A percentile compares a stretch with the other conserved stretches of the same genome.
Conservation (phyloP, 1,139 yeast genomes). For the Zygosaccharomyces sapae region DNA sequence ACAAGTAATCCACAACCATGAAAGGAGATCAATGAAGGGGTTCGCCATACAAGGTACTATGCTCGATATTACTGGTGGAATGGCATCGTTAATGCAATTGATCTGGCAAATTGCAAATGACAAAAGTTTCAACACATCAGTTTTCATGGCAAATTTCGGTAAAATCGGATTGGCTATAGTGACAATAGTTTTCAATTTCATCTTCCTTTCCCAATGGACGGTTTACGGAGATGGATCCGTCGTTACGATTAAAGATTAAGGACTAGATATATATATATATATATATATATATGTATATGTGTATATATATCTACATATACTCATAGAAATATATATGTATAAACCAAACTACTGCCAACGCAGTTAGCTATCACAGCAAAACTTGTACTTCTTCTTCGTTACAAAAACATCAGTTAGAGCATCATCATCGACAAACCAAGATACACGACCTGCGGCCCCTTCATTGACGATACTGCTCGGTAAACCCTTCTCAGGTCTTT, state of each 20-base stretch:
- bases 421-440: constrained; percentile 97
- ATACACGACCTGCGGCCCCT: constrained; percentile 92
- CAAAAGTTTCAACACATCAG: constrained; percentile 22
- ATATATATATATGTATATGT: no score
- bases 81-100: constrained; percentile 48
- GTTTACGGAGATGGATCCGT: constrained; percentile 15
- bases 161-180: constrained; percentile 35
- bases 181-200: constrained; percentile 29
- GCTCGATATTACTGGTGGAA: constrained; percentile 53
- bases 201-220: constrained; percentile 32
- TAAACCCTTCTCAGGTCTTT: constrained; percentile 92
- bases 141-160: constrained; percentile 32
- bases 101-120: constrained; percentile 27
- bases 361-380: constrained; percentile 13
- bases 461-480: constrained; percentile 94
- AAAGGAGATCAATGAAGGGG: constrained; percentile 54
- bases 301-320: background rate
- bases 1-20: constrained; percentile 51
- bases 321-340: background rate
- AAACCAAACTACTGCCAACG: background rate
- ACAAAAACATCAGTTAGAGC: constrained; percentile 66
- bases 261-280: background rate
- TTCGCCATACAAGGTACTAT: constrained; percentile 50
- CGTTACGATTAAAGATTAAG: background rate
- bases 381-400: constrained; percentile 36